Evolutionary conservation across 1,284 basidiomycete species (phyloP).

Genomic region (Tylopilus sp.): DNA sequence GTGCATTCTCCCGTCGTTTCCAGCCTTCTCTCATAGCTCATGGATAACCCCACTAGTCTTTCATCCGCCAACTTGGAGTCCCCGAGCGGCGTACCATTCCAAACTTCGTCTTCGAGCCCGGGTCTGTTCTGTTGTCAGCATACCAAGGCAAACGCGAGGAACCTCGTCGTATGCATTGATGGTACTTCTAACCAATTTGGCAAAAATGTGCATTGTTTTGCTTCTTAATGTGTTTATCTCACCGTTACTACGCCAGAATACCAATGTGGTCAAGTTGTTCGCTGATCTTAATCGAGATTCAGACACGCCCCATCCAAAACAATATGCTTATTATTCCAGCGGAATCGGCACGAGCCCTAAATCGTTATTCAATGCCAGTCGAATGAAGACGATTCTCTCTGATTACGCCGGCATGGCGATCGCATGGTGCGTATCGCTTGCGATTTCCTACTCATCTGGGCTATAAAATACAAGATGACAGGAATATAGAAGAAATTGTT

Average conservation of each 20-base stretch:
- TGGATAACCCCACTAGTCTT: slow-evolving; percentile 1
- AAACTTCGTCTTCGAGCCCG: neutral
- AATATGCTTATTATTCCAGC: slow-evolving; percentile 49
- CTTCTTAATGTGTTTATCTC: neutral
- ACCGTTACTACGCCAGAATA: slow-evolving; percentile 38
- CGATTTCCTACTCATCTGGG: neutral
- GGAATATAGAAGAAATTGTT: slow-evolving; percentile 42
- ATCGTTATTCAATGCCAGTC: slow-evolving; percentile 26
- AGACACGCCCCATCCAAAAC: slow-evolving; percentile 23
- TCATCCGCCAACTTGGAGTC: neutral
- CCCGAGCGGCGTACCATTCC: slow-evolving; percentile 1
- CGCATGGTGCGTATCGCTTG: slow-evolving; percentile 33
- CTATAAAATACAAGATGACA: neutral
- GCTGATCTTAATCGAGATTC: slow-evolving; percentile 34
- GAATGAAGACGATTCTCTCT: slow-evolving; percentile 28
- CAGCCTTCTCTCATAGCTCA: neutral
- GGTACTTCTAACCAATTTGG: slow-evolving; percentile 43
- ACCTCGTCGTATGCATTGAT: slow-evolving; percentile 44
- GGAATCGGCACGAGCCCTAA: slow-evolving; percentile 50
- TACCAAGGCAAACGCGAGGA: slow-evolving; percentile 23
- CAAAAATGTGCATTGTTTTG: slow-evolving; percentile 26
- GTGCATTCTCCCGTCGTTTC: neutral
- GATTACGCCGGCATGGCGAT: slow-evolving; percentile 40
- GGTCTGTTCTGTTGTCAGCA: slow-evolving; percentile 20
- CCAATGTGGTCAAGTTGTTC: slow-evolving; percentile 50